Evolutionary conservation across 2,329 filamentous ascomycete genomes (phyloP).

Genomic region (Trichoderma lentiforme): DNA sequence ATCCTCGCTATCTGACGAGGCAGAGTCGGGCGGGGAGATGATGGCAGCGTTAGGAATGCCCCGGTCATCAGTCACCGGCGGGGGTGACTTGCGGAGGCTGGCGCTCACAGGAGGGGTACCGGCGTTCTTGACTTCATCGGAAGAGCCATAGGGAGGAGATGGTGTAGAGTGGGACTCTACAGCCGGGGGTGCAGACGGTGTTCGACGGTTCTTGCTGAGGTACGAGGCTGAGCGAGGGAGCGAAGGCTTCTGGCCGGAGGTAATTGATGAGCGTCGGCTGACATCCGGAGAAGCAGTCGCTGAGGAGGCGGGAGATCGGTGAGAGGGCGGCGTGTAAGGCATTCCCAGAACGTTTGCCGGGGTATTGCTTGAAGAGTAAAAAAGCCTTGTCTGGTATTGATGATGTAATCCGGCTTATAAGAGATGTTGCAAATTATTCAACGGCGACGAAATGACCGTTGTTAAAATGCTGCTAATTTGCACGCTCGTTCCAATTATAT

Average conservation of each 20-base stretch:
- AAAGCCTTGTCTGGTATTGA: background rate
- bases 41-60: conserved; percentile 79
- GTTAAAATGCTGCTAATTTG: background rate
- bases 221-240: conserved; percentile 65
- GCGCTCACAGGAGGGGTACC: conserved; percentile 41
- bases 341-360: conserved; percentile 49
- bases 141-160: conserved; percentile 45
- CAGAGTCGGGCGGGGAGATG: conserved; percentile 87
- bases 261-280: conserved; percentile 58
- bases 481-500: conserved; percentile 5
- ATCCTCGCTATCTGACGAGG: conserved; percentile 77
- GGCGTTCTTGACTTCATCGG: conserved; percentile 36
- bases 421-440: background rate
- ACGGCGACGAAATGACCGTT: background rate
- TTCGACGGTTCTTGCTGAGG: conserved; percentile 60
- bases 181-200: conserved; percentile 43
- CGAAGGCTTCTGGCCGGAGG: conserved; percentile 46
- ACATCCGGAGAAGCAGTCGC: conserved; percentile 52
- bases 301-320: conserved; percentile 60
- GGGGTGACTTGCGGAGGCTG: conserved; percentile 77
- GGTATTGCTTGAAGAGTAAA: background rate
- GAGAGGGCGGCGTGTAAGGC: conserved; percentile 83
- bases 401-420: background rate
- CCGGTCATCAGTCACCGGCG: conserved; percentile 68
- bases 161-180: conserved; percentile 25